These are phyloP conservation scores for Lachancea meyersii DNA, from an alignment of 805 yeast species.

Conservation along the genomic window DNA sequence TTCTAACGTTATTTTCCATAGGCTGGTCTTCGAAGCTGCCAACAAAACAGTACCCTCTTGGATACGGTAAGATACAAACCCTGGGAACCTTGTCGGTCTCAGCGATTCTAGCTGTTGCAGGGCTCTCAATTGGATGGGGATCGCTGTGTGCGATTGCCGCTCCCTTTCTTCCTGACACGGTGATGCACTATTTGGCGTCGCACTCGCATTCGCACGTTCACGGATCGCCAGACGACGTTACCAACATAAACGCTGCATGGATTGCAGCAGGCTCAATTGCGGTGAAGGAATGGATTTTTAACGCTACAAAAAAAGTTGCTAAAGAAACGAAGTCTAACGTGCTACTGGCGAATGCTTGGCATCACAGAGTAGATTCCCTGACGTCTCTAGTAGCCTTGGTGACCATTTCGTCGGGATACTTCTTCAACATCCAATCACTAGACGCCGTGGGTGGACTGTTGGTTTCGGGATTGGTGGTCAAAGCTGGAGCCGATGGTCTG, in stretches of 20 bases:
- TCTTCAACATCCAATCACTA: slow-evolving; percentile 71
- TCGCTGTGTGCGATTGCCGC: slow-evolving; percentile 64
- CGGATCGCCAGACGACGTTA: slow-evolving; percentile 35
- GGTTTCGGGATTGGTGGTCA: slow-evolving; percentile 75
- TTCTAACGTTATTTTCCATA: slow-evolving; percentile 84
- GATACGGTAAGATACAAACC: slow-evolving; percentile 90
- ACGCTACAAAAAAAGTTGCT: slow-evolving; percentile 78
- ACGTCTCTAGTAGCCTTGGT: slow-evolving; percentile 86
- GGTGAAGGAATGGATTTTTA: slow-evolving; percentile 82
- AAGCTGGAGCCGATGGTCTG: slow-evolving; percentile 78
- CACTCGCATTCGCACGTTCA: slow-evolving; percentile 39
- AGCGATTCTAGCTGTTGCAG: slow-evolving; percentile 76
- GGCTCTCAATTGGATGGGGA: slow-evolving; percentile 84
- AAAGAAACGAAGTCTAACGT: slow-evolving; percentile 75
- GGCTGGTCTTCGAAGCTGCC: slow-evolving; percentile 62
- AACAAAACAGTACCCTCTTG: slow-evolving; percentile 62
- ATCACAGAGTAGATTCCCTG: slow-evolving; percentile 88
- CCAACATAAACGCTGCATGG: slow-evolving; percentile 92
- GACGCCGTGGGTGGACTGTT: slow-evolving; percentile 90
- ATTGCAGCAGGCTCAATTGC: slow-evolving; percentile 83
- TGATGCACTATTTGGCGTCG: slow-evolving; percentile 48
- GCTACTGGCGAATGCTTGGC: slow-evolving; percentile 96
- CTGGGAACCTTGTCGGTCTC: slow-evolving; percentile 88
- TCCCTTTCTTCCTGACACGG: slow-evolving; percentile 56
- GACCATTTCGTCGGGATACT: slow-evolving; percentile 80